Evolutionary conservation across 2,329 filamentous ascomycete genomes (phyloP), one percentile per base, ranked within the genome.

Genomic region (Penicillium fuscoglaucum): DNA sequence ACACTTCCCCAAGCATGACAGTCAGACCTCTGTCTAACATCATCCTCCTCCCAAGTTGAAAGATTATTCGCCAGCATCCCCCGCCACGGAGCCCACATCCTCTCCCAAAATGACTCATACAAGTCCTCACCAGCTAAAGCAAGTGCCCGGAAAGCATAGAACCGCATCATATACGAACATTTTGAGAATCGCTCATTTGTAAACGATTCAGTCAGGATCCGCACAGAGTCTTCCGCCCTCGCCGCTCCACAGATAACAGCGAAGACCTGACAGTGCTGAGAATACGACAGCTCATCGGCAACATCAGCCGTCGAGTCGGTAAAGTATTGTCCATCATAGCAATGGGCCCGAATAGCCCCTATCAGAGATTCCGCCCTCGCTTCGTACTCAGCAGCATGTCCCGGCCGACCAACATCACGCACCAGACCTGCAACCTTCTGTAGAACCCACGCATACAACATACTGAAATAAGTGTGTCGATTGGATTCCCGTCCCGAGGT

Each of bases 1-100:
- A 77, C 74, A 55, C 74, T 76, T 1, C 76, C 74, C 77, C 76
- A 79, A 2, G 77, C 76, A 66, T 79, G 77, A 50, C 77, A 79
- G 61, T 79, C 77, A 1, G 75, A 78, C 5, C 77, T 70, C 58
- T 77, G 75, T 3, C 72, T 64, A 6, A 79, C 76, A 55, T 75
- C 71, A 50, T 79, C 76, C 53, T 79, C 77, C 44, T 74, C 73
- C 76, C 76, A 79, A 3, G 76, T 79, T 0, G 76, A 69, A 10
- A 79, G 53, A 51, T 76, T 74, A 54, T 74, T 69, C 1, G 64
- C 65, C 4, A 79, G 60, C 72, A 76, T 76, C 12, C 56, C 46
- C n/a, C 74, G 65, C 71, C 74, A 79, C 0, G 77, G 76, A n/a
- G 66, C 58, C 68, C 70, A 75, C 39, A 73, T 64, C 0, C 28